Evolutionary conservation across 78 protist species (phyloP).

Genomic region (Pelomyxa schiedti): DNA sequence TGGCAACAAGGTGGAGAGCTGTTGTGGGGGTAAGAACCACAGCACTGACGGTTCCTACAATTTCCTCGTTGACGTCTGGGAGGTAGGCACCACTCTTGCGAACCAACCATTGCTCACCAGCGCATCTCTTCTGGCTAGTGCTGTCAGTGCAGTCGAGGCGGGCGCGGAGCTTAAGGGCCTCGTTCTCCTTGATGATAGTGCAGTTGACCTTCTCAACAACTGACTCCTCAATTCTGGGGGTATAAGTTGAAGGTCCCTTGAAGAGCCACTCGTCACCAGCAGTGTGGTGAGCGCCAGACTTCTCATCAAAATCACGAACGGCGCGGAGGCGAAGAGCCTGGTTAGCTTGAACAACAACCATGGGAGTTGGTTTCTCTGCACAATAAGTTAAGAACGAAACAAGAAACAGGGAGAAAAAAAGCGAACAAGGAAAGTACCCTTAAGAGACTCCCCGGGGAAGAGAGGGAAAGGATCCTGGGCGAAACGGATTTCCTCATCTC

Average conservation of each 20-base stretch:
- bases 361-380: constrained; percentile 28
- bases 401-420: not conserved
- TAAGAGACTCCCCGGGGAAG: constrained; percentile 76
- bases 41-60: constrained; percentile 45
- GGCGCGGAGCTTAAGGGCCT: constrained; percentile 74
- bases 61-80: constrained; percentile 62
- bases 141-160: constrained; percentile 33
- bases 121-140: constrained; percentile 17
- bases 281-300: not conserved
- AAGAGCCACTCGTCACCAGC: constrained; percentile 80
- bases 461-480: constrained; percentile 71
- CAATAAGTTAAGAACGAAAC: no score
- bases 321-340: constrained; percentile 62
- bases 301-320: constrained; percentile 60
- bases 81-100: constrained; percentile 56
- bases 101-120: constrained; percentile 73
- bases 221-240: constrained; percentile 52
- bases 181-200: constrained; percentile 42
- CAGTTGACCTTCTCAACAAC: constrained; percentile 42
- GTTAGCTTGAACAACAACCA: constrained; percentile 42
- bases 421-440: no score
- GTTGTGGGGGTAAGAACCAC: constrained; percentile 55
- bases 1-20: constrained; percentile 58
- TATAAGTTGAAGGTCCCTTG: constrained; percentile 72
- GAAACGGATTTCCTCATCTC: constrained; percentile 71